phyloP scores from a whole-genome alignment of 2,329 filamentous ascomycete species.

The Alternaria metachromatica region DNA sequence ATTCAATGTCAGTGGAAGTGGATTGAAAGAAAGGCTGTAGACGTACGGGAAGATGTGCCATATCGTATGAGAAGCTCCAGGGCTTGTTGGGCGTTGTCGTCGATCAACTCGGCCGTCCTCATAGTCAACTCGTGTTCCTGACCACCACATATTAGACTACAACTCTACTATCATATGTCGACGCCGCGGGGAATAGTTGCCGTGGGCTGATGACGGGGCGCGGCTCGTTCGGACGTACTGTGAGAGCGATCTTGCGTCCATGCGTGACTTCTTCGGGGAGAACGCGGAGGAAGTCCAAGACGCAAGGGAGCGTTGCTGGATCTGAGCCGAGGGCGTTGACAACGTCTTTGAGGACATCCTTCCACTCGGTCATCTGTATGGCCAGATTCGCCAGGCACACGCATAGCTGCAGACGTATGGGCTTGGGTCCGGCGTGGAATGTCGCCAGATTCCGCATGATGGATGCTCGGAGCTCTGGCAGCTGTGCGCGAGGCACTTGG shows the following conservation, averaged over 20 bases:
- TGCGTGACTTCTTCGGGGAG: constrained; percentile 98
- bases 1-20: constrained; percentile 15
- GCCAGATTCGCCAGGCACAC: constrained; percentile 94
- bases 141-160: constrained; percentile 51
- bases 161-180: constrained; percentile 46
- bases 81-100: constrained; percentile 88
- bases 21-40: not conserved
- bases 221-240: constrained; percentile 78
- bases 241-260: constrained; percentile 98
- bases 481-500: constrained; percentile 78
- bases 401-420: constrained; percentile 83
- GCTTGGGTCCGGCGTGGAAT: constrained; percentile 81
- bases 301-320: constrained; percentile 79
- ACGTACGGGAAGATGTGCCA: constrained; percentile 85
- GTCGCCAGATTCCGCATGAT: constrained; percentile 80
- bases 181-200: constrained; percentile 41
- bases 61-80: constrained; percentile 88
- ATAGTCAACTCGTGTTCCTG: constrained; percentile 92
- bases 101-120: constrained; percentile 87
- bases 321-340: constrained; percentile 79
- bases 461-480: constrained; percentile 80
- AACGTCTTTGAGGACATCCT: constrained; percentile 85
- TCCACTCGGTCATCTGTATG: constrained; percentile 96
- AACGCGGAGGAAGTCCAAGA: constrained; percentile 95
- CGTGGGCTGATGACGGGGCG: constrained; percentile 47